Base-by-base conservation (phyloP, 805 yeast genomes). In the Metschnikowia matae region DNA sequence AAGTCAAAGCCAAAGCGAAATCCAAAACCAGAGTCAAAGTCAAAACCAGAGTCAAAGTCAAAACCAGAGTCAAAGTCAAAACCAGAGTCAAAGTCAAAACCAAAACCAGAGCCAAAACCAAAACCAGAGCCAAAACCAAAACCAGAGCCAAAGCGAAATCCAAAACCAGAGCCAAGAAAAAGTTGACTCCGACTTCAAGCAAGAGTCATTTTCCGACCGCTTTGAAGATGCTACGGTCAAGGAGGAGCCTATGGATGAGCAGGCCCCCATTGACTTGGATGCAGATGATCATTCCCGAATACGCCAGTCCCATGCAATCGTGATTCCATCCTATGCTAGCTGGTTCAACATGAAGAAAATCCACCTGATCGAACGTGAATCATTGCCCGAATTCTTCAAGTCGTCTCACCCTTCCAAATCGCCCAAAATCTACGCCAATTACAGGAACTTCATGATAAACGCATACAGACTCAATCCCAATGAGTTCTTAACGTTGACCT, bases 391-490 rank as follows among this genome's bases (percentile, higher is more conserved):
- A 64, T 91, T 88, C 61, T 91, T 91, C 74, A 80, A 81, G 54
- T 79, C 83, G 52, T 75, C 80, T 18, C 87, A 87, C 53, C 79
- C 84, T 5, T 82, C 83, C 23, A 91, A 91, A 63, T 87, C 96
- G 1, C 92, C 96, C 10, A 80, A 82, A 57, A 82, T 88, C 35
- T 91, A 90, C 64, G 80, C 79, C 52, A 85, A 83, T 65, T 88
- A 89, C 62, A 80, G 97, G 62, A 89, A 90, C 63, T 91, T 91
- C 65, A 85, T 91, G 87, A 74, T 91, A 39, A 89, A 90, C 67
- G 82, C 96, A 11, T 91, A 89, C 65, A 74, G 97, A 56, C 70
- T 91, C 56, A 89, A 91, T 57, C 97, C 97, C 20, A 85, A 85
- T 59, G 97, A 91, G 65, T 90, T 88, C 62, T 72, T 91, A 38